These are phyloP conservation scores for Avena eriantha DNA, from an alignment of 176 grass and related monocot genomes.

Conservation along the genomic window DNA sequence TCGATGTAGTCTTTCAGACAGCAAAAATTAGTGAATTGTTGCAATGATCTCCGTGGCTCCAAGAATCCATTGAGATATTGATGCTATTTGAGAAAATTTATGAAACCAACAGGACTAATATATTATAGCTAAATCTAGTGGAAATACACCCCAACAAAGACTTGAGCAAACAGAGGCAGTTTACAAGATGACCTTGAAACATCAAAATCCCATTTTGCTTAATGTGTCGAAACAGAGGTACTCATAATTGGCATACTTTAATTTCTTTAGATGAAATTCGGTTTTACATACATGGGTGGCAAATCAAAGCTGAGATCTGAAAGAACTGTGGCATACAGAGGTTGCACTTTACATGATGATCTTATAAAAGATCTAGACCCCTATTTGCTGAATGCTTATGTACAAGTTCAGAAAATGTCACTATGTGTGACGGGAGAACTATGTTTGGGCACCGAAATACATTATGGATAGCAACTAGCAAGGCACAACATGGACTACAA, in stretches of 20 bases:
- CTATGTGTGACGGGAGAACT: no score
- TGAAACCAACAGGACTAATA: not conserved
- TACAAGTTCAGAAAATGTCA: not conserved
- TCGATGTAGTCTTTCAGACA: conserved; percentile 5
- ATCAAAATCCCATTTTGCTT: not conserved
- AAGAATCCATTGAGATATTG: not conserved
- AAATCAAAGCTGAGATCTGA: not conserved
- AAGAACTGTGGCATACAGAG: not conserved
- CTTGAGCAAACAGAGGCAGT: not conserved
- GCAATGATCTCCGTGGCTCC: conserved; percentile 2
- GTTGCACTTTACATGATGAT: not conserved
- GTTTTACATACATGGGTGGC: not conserved
- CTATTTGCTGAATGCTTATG: conserved; percentile 16
- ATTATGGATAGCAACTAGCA: not conserved
- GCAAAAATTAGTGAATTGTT: not conserved
- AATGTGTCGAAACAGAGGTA: conserved; percentile 15
- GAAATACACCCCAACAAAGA: not conserved
- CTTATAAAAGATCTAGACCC: not conserved
- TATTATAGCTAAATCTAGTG: not conserved
- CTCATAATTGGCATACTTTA: conserved; percentile 17
- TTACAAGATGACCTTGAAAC: not conserved
- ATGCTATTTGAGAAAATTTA: not conserved
- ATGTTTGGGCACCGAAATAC: not conserved
- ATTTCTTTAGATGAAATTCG: conserved; percentile 16
- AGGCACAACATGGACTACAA: not conserved